Conservation (phyloP, 2,329 filamentous ascomycete genomes). For the Grosmannia huntii region DNA sequence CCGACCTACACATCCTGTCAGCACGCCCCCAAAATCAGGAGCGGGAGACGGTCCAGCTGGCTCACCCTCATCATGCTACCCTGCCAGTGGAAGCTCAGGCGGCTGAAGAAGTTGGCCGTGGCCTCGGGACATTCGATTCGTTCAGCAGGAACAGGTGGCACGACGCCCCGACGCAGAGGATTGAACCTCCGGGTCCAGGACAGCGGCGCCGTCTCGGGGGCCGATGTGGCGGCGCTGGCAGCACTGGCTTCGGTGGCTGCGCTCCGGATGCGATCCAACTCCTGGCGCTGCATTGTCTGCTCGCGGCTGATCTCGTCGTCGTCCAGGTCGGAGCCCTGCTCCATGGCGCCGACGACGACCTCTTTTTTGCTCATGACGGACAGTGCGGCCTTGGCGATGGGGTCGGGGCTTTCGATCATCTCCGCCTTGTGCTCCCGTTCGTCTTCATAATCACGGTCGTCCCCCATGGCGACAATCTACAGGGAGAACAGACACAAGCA, state of each 20-base stretch:
- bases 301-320: not conserved
- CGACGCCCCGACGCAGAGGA: slow-evolving; percentile 45
- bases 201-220: slow-evolving; percentile 20
- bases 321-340: slow-evolving; percentile 18
- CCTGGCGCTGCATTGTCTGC: slow-evolving; percentile 12
- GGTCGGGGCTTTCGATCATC: slow-evolving; percentile 10
- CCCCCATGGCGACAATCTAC: slow-evolving; percentile 1
- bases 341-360: slow-evolving; percentile 14
- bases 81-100: slow-evolving; percentile 82
- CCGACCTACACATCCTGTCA: slow-evolving; percentile 42
- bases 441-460: slow-evolving; percentile 6
- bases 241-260: slow-evolving; percentile 41
- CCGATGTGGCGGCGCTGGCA: slow-evolving; percentile 20
- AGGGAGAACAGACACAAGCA: not conserved
- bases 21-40: too few species aligned
- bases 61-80: slow-evolving; percentile 67
- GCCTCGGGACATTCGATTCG: slow-evolving; percentile 52
- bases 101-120: slow-evolving; percentile 59
- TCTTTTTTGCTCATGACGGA: slow-evolving; percentile 11
- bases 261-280: slow-evolving; percentile 33
- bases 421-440: slow-evolving; percentile 12
- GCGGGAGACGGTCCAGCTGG: too few species aligned
- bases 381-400: slow-evolving; percentile 6
- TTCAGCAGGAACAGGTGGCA: slow-evolving; percentile 42
- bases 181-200: slow-evolving; percentile 53